Percentiles rank a stretch among this genome's conserved stretches.
phyloP scores from a whole-genome alignment of 2,329 filamentous ascomycete species.

The Cladophialophora chaetospira region DNA sequence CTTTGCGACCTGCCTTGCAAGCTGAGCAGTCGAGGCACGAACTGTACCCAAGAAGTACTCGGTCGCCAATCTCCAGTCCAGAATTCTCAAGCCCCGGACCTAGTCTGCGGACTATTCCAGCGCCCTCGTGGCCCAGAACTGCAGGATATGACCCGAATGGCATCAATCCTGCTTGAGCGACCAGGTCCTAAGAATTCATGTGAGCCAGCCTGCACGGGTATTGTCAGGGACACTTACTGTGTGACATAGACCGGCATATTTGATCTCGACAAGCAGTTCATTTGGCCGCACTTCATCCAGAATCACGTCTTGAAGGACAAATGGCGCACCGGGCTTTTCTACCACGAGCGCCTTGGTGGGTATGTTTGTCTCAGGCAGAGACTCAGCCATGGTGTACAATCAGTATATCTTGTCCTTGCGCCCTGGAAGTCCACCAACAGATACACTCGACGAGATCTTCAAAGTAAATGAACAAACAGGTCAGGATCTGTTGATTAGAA shows the following conservation, averaged over 20 bases:
- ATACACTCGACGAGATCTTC: too few species aligned
- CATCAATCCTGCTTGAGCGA: conserved; percentile 28
- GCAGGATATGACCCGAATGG: conserved; percentile 63
- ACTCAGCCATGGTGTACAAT: background rate
- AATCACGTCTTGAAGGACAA: conserved; percentile 54
- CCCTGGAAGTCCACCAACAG: too few species aligned
- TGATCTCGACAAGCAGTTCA: conserved; percentile 87
- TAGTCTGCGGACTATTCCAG: conserved; percentile 55
- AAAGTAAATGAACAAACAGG: too few species aligned
- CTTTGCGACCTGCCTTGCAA: background rate
- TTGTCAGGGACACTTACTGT: conserved; percentile 61
- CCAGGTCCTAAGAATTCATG: conserved; percentile 32
- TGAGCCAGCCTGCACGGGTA: background rate
- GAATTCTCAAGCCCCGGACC: conserved; percentile 50
- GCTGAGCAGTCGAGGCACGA: conserved; percentile 19
- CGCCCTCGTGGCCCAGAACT: conserved; percentile 56
- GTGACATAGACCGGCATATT: conserved; percentile 86
- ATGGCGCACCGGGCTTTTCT: conserved; percentile 73
- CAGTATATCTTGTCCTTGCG: background rate
- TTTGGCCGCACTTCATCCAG: conserved; percentile 77
- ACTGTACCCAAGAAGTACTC: conserved; percentile 64
- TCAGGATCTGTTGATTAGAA: too few species aligned
- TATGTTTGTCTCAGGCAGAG: conserved; percentile 26
- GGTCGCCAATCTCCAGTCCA: conserved; percentile 81
- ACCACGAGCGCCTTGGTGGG: conserved; percentile 69